Evolutionary conservation across 805 yeast species (phyloP), one percentile per base, ranked within the genome.

Genomic region (Soucietia sequanensis): DNA sequence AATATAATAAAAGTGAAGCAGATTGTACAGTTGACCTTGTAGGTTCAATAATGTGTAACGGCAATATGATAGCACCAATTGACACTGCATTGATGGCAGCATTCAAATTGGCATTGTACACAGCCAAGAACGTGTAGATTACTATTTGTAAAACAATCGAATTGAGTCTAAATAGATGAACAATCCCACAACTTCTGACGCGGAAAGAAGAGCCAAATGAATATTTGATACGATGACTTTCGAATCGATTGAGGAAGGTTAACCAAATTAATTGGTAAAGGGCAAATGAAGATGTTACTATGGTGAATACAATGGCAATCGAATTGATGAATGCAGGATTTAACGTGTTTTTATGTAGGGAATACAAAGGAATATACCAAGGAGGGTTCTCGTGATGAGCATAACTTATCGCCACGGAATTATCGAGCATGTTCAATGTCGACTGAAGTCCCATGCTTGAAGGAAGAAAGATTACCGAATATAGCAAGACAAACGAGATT

Each of bases 311-410:
- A 16, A 39, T 20, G 13, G 39, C 34, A 10, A 44, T 35, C 11
- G 43, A 35, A 12, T 48, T 31, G 21, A 54, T 31, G 31, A 56
- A 56, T 17, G 48, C 43, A 1, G 60, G 60, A 25, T 57, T 52
- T 21, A 57, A 29, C 26, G 51, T 36, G 37, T 57, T 57, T 7
- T 37, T 39, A 14, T 33, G 24, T 5, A 52, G 51, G 19, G 48
- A 31, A 36, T 37, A 51, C 24, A 56, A 45, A 6, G 60, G 60
- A 6, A 15, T n/a, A 34, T 41, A 22, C 50, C 37, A 30, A 21
- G 23, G 10, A 21, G 23, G 23, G 23, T 21, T 9, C n/a, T n/a
- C n/a, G n/a, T n/a, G n/a, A n/a, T n/a, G n/a, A n/a, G n/a, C n/a
- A n/a, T n/a, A n/a, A n/a, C n/a, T n/a, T n/a, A n/a, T n/a, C n/a